phyloP scores from a whole-genome alignment of 805 yeast species.

The Cyberlindnera meyerae region DNA sequence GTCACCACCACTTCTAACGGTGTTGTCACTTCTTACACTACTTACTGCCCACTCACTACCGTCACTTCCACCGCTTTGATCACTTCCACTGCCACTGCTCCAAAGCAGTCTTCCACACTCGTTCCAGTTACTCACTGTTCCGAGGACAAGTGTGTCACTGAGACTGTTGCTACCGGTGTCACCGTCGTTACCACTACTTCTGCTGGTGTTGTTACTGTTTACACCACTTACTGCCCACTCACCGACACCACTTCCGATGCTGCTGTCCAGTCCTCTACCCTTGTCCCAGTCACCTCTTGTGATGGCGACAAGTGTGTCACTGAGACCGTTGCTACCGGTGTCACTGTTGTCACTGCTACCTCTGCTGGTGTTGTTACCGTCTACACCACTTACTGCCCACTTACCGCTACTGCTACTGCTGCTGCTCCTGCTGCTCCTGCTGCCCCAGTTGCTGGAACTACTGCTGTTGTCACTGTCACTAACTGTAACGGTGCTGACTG shows the following conservation, averaged over 20 bases:
- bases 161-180: constrained; percentile 10
- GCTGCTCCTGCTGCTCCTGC: constrained; percentile 4
- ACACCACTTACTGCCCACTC: constrained; percentile 25
- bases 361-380: constrained; percentile 20
- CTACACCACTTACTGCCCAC: constrained; percentile 8
- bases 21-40: constrained; percentile 11
- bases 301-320: constrained; percentile 15
- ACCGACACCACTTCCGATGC: constrained; percentile 1
- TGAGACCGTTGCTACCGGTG: constrained; percentile 25
- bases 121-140: constrained; percentile 11
- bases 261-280: background rate
- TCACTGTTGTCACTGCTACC: constrained; percentile 25
- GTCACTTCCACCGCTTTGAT: constrained; percentile 11
- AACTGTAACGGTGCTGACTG: constrained; percentile 3
- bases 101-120: constrained; percentile 6
- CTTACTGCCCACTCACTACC: constrained; percentile 5
- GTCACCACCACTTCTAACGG: constrained; percentile 27
- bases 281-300: constrained; percentile 3
- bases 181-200: constrained; percentile 9
- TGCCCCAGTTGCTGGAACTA: constrained; percentile 13
- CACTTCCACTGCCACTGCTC: constrained; percentile 4
- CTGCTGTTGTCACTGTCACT: constrained; percentile 15
- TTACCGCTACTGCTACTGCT: constrained; percentile 11
- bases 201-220: constrained; percentile 31
- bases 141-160: constrained; percentile 3